phyloP scores from a whole-genome alignment of 495 filamentous ascomycete genomes.

The Staphylotrichum tortipilum region DNA sequence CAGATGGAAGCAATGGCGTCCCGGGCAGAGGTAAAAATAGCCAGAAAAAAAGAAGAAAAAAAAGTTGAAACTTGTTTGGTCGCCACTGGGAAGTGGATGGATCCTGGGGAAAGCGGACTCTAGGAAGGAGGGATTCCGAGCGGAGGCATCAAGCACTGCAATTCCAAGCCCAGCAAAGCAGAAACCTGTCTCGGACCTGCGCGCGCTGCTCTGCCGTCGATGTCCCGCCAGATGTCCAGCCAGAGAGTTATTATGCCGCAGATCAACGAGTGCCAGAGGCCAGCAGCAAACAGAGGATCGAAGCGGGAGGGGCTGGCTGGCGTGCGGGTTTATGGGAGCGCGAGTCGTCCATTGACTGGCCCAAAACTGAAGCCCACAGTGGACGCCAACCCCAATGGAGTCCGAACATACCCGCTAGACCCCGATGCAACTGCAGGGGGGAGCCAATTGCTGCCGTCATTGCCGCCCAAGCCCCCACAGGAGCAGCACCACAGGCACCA shows the following conservation, averaged over 20 bases:
- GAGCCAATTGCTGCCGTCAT: slow-evolving; percentile 7
- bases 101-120: neutral
- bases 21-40: neutral
- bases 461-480: slow-evolving; percentile 3
- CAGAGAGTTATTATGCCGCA: no score
- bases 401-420: slow-evolving; percentile 1
- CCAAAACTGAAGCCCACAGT: no score
- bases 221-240: no score
- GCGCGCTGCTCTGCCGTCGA: no score
- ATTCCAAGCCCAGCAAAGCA: neutral
- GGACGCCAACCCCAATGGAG: neutral
- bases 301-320: no score
- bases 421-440: neutral
- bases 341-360: no score
- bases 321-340: no score
- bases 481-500: neutral
- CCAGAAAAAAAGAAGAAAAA: no score
- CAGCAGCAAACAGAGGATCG: no score
- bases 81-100: neutral
- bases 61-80: neutral
- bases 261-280: neutral
- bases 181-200: neutral
- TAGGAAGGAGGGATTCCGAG: neutral
- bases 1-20: neutral
- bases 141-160: neutral